Evolutionary conservation across 2,329 filamentous ascomycete genomes (phyloP).

Genomic region (Penicillium crustosum): DNA sequence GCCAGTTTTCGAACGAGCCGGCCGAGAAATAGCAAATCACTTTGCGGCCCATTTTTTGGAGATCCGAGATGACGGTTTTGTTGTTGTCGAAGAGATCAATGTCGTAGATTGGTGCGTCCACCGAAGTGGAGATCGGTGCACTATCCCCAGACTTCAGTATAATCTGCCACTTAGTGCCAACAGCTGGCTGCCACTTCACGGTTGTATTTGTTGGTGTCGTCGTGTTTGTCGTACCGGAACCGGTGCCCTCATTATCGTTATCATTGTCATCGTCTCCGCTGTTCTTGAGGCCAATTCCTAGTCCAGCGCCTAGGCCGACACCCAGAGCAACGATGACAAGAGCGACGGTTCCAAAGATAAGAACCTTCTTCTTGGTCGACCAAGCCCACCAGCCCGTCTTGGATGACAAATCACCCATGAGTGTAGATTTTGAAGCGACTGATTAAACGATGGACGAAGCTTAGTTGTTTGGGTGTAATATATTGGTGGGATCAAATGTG

Average conservation of each 20-base stretch:
- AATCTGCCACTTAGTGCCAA: slow-evolving; percentile 62
- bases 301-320: slow-evolving; percentile 58
- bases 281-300: slow-evolving; percentile 55
- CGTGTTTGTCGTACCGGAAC: slow-evolving; percentile 24
- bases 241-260: slow-evolving; percentile 25
- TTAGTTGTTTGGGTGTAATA: background rate
- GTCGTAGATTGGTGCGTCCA: slow-evolving; percentile 60
- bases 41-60: slow-evolving; percentile 56
- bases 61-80: slow-evolving; percentile 46
- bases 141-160: slow-evolving; percentile 44
- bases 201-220: slow-evolving; percentile 27
- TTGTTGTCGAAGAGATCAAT: slow-evolving; percentile 60
- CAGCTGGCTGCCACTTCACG: slow-evolving; percentile 54
- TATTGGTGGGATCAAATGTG: background rate
- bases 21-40: slow-evolving; percentile 76
- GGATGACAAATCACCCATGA: slow-evolving; percentile 14
- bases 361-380: slow-evolving; percentile 36
- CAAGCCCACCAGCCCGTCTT: slow-evolving; percentile 31
- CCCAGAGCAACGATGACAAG: slow-evolving; percentile 49
- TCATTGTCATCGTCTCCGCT: slow-evolving; percentile 30
- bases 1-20: slow-evolving; percentile 65
- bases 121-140: slow-evolving; percentile 39
- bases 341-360: slow-evolving; percentile 25
- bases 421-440: background rate
- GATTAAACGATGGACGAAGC: background rate